phyloP scores from a whole-genome alignment of 768 basidiomycete genomes.

The Tephrocybe rancida region DNA sequence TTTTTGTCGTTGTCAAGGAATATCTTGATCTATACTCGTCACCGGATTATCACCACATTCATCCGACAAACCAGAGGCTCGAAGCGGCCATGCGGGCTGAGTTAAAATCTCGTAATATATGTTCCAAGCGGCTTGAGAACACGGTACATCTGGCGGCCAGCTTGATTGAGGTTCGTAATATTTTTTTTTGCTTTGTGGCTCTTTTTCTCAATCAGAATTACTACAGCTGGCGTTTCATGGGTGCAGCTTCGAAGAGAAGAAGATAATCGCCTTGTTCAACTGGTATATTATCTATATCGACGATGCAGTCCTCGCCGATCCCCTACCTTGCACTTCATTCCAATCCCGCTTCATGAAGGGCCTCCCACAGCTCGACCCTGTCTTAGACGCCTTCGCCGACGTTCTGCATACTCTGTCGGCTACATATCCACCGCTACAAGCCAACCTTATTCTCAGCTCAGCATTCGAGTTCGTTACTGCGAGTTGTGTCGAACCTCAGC shows the following conservation, averaged over 20 bases:
- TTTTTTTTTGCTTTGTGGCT: not conserved
- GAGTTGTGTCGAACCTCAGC: conserved; percentile 12
- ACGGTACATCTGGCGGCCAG: conserved; percentile 11
- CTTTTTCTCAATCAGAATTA: not conserved
- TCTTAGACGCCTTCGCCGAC: conserved; percentile 10
- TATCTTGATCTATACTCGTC: conserved; percentile 9
- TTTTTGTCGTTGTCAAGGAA: not conserved
- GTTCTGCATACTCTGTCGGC: conserved; percentile 7
- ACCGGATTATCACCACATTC: not conserved
- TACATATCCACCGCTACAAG: conserved; percentile 12
- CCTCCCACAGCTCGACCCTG: conserved; percentile 14
- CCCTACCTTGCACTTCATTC: conserved; percentile 3
- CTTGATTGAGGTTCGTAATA: conserved; percentile 6
- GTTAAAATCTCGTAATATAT: conserved; percentile 4
- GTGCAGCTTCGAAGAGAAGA: conserved; percentile 13
- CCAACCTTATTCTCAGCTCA: conserved; percentile 14
- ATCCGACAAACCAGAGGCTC: conserved; percentile 9
- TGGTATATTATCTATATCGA: conserved; percentile 22
- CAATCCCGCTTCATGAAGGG: conserved; percentile 9
- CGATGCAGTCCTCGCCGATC: conserved; percentile 7
- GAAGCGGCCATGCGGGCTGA: conserved; percentile 12
- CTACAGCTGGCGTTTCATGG: conserved; percentile 7
- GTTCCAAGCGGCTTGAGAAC: conserved; percentile 8
- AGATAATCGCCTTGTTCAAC: conserved; percentile 7
- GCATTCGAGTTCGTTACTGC: conserved; percentile 15